Evolutionary conservation across 139 green algal genomes (phyloP).

Genomic region (Marvania coccoides): DNA sequence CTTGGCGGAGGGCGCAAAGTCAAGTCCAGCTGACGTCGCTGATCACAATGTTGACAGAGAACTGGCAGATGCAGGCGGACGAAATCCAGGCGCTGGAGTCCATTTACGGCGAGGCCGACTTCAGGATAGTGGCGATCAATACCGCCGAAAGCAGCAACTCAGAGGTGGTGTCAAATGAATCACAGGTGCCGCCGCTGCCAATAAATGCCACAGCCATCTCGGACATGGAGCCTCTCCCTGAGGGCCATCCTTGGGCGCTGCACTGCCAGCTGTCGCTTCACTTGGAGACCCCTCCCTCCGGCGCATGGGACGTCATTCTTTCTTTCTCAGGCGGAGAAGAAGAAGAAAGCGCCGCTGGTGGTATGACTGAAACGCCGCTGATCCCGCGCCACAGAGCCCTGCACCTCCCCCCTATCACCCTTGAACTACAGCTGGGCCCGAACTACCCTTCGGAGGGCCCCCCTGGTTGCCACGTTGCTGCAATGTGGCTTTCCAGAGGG

Average conservation of each 20-base stretch:
- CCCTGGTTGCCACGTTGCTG: conserved; percentile 14
- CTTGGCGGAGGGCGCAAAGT: background rate
- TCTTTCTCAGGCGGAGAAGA: background rate
- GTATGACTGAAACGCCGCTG: background rate
- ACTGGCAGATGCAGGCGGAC: conserved; percentile 60
- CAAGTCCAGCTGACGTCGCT: background rate
- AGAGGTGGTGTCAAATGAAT: too few relatives aligned
- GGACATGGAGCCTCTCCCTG: background rate
- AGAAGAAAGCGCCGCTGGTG: background rate
- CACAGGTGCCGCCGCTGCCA: too few relatives aligned
- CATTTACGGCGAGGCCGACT: conserved; percentile 40
- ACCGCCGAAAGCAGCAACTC: too few relatives aligned
- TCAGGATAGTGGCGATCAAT: background rate
- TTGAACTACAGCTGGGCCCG: conserved; percentile 23
- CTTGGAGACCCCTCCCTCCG: conserved; percentile 22
- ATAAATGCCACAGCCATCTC: background rate
- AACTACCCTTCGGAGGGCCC: conserved; percentile 28
- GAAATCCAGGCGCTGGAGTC: conserved; percentile 54
- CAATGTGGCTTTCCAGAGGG: conserved; percentile 28
- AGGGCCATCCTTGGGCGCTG: background rate
- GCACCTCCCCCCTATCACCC: conserved; percentile 34
- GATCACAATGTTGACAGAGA: conserved; percentile 8
- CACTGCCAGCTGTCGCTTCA: conserved; percentile 19
- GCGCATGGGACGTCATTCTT: too few relatives aligned
- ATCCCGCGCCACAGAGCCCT: conserved; percentile 7